Conservation (phyloP, 108 stramenopile species). For the Cyclotella kingstonii region DNA sequence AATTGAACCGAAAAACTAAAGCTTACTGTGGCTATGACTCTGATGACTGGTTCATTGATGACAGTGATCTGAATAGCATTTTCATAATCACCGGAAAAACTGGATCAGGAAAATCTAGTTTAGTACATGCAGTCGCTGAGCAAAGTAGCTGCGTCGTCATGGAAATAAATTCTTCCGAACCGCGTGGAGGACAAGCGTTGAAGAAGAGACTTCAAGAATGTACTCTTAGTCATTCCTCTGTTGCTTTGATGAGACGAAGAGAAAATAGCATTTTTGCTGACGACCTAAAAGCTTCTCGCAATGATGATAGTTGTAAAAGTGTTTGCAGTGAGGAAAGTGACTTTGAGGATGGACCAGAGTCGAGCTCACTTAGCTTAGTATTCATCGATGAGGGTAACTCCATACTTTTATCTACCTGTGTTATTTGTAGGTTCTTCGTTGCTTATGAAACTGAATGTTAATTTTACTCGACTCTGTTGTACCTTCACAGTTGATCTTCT, state of each 20-base stretch:
- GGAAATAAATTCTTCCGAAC: conserved; percentile 73
- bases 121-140: conserved; percentile 72
- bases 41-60: conserved; percentile 46
- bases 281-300: too few species aligned
- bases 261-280: neutral
- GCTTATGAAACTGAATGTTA: neutral
- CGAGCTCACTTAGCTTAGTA: conserved; percentile 58
- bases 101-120: conserved; percentile 62
- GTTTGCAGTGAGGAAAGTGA: conserved; percentile 37
- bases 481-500: conserved; percentile 57
- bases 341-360: too few species aligned
- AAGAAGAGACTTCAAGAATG: conserved; percentile 73
- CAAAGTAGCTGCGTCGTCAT: conserved; percentile 57
- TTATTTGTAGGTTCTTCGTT: too few species aligned
- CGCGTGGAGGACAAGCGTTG: conserved; percentile 52
- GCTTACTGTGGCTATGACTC: conserved; percentile 46
- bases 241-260: conserved; percentile 44
- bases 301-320: conserved; percentile 1
- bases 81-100: conserved; percentile 67
- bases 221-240: conserved; percentile 70
- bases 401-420: too few species aligned
- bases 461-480: neutral
- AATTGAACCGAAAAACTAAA: conserved; percentile 22
- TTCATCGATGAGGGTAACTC: conserved; percentile 74
- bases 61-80: conserved; percentile 44